Base-by-base conservation (phyloP, 305 asterid species). In the Solanum aculeatissimum region DNA sequence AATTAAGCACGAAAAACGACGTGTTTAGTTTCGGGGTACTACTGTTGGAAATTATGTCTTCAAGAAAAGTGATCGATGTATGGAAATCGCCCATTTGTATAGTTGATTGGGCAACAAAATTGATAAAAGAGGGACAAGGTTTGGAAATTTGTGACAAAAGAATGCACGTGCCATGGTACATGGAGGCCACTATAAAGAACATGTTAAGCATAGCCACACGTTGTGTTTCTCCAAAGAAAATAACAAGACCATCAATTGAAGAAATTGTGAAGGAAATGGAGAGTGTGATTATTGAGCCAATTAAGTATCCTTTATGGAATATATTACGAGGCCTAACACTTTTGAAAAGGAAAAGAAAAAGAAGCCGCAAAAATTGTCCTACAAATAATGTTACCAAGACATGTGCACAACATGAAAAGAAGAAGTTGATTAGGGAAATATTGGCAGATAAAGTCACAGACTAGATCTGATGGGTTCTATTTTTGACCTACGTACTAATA, bases 1-100 rank as follows among this genome's bases (percentile, higher is more conserved):
- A 90, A 66, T 45, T 95, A 58, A 93, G 96, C 89, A 88, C 94
- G 4, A 92, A 90, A 45, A 89, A 85, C 29, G 98, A 95, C 27
- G 92, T 91, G 1, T 95, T 88, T 63, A 95, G 98, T 82, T 93
- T 89, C 13, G 98, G 98, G n/a, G 98, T 95, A 1, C 81, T 93
- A 13, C 53, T 95, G 35, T 79, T 95, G 1, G 97, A 95, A 89
- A 85, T 95, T 43, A 71, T 95, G 1, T 91, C 97, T 0, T 90
- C 91, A 1, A 68, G 92, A 14, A 91, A 87, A 85, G 96, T 43
- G 10, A 91, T 95, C 14, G 98, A 95, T 7, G 88, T 95, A 35
- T 53, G 51, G 0, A 83, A 74, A 84, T 91, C 94, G 0, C 95
- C 98, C 0, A 84, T 95, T 11, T 89, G 94, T 0, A 80, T 93